Base-by-base conservation (phyloP, 345 rosid genomes). In the Moricandia moricandioides region DNA sequence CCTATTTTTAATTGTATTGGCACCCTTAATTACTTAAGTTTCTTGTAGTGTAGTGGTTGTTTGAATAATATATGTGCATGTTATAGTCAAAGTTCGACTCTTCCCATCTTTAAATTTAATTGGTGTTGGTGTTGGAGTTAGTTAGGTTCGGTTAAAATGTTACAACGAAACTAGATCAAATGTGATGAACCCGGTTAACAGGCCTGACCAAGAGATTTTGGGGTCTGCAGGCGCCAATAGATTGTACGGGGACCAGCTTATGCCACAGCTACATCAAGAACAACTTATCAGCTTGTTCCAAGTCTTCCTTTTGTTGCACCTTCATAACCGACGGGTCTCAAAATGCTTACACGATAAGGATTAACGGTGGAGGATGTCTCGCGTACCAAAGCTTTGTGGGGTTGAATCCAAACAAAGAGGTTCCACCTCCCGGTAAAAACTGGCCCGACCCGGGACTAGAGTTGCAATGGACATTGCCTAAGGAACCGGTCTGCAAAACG, bases 391-490 rank as follows among this genome's bases (percentile, higher is more conserved):
- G 81, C 64, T 78, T 78, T 6, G 77, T 78, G 4, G 77, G 81
- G 8, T 24, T 78, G 35, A 51, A 86, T 72, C 26, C 80, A 40
- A 79, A 59, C 69, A 77, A 77, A 64, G 73, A 35, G 8, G 1
- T 65, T 34, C 77, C 77, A 11, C 71, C 71, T 34, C 72, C 72
- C 0, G 73, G 81, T 16, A 59, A 13, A 35, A 78, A 60, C 35
- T 78, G 77, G 81, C 77, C 87, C 1, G 83, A 78, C 40, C 84
- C 88, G 3, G 88, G 83, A 18, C 37, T 89, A 65, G 89, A 89
- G 83, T 71, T 89, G 29, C 79, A 84, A 62, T 86, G 94, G 94
- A 70, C 65, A n/a, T 51, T 82, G 67, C 89, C 94, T 29, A 62
- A 45, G 65, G 89, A 89, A 73, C 91, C 91, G 4, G 60, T 79